Evolutionary conservation across 352 stramenopile species (phyloP), one percentile per base, ranked within the genome.

Genomic region (Phytophthora vignae): DNA sequence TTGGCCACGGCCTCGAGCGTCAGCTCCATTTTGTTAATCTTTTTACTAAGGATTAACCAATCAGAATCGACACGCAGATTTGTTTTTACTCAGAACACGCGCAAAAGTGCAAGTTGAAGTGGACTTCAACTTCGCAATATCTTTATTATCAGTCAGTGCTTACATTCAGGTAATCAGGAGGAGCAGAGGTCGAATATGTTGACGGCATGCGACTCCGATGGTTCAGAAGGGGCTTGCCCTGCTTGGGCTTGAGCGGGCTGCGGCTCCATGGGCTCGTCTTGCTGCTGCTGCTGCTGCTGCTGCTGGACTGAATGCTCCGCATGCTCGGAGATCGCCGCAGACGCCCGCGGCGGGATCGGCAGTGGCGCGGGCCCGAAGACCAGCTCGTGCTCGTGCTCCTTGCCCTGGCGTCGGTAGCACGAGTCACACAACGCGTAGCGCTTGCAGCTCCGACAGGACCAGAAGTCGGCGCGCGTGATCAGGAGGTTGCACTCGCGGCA

Each of bases 401-500:
- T 56, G 27, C 83, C 77, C 14, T 82, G 42, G n/a, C 74, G 83
- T 31, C 75, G 66, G 68, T 88, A 82, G 75, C 89, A 96, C 54
- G 73, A 64, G 57, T 96, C 89, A 46, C 89, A 96, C 42, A 95
- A 72, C 12, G 85, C 81, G 58, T 85, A 90, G 60, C 79, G 81
- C 48, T 81, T 60, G 59, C 89, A 95, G 9, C 42, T 64, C 11
- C 21, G 52, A 64, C 89, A 96, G 8, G 73, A 69, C 87, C 88
- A 96, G 64, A 85, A 88, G 38, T 90, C 71, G 12, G 77, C 84
- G 67, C 90, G 85, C 54, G 85, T 92, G 73, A 96, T 91, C 7
- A 96, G 71, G 29, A 96, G 77, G 48, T 64, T 88, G 78, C 89
- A 96, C 53, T 92, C 82, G 22, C 66, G 74, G 67, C 89, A 96